Base-by-base conservation (phyloP, 2,329 filamentous ascomycete species). In the Hymenoscyphus fructigenus region DNA sequence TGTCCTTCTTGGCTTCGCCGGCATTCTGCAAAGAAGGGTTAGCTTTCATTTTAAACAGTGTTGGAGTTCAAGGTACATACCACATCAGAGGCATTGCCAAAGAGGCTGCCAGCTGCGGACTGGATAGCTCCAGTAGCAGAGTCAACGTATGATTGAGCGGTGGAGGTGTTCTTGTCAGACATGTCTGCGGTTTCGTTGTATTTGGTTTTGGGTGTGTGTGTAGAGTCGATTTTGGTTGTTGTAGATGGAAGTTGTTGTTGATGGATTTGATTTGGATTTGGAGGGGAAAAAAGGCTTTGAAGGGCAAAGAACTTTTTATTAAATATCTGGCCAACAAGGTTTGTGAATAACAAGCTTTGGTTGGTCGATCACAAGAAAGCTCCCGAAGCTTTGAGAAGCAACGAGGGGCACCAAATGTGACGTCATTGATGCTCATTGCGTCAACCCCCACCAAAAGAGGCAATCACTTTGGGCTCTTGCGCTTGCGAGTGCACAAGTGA, bases 81-180 rank as follows among this genome's bases (percentile, higher is more conserved):
- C 65, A 73, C 63, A 73, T 94, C 88, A 67, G 82, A 82, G 2
- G 83, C 82, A 81, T 80, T 92, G 72, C 92, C 93, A 10, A 91
- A 93, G 63, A 96, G 67, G 67, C 81, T 84, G 69, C 92, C 91
- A 59, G 95, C 72, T 59, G 84, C 87, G 67, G 84, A 89, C 79
- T 96, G 92, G 61, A 88, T 85, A 62, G 88, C 82, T 70, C 91
- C 91, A 44, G 87, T 84, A 73, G 90, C 91, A 15, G 85, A 85
- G 83, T 93, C 89, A 72, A 91, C 75, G 79, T 88, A 89, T 64
- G 91, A 90, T 83, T 94, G 86, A 75, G 93, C 84, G 69, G 93
- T 95, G 68, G 92, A 96, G 38, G 76, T 75, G 61, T 83, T 76
- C 75, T 83, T 82, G 80, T 82, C 79, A 74, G 82, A 79, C 82